A percentile compares a stretch with the other conserved stretches of the same genome.
Conservation (phyloP, 805 yeast species). For the Wickerhamomyces ciferrii region DNA sequence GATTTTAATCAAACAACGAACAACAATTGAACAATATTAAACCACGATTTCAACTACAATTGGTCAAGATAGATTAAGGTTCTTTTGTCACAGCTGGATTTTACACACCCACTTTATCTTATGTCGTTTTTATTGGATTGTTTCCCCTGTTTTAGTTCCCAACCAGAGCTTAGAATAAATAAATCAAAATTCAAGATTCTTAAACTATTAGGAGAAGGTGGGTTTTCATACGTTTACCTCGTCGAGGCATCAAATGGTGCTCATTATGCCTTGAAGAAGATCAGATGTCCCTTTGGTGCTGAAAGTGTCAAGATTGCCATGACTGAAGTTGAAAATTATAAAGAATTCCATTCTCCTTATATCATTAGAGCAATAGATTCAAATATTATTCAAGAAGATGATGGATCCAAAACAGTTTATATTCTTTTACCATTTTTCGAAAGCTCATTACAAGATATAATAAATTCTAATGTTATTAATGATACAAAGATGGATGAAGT, state of each 20-base stretch:
- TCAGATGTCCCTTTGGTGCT: constrained; percentile 82
- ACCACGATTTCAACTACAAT: too few species aligned
- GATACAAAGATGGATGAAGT: constrained; percentile 49
- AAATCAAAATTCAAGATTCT: constrained; percentile 56
- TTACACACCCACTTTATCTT: too few species aligned
- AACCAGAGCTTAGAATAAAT: constrained; percentile 60
- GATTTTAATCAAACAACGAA: too few species aligned
- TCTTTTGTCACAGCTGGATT: too few species aligned
- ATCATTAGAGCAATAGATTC: constrained; percentile 70
- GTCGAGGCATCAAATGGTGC: constrained; percentile 48
- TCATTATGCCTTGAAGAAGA: constrained; percentile 74
- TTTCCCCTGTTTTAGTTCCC: constrained; percentile 22
- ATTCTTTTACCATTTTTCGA: constrained; percentile 76
- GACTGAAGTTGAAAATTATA: constrained; percentile 73
- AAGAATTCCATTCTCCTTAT: constrained; percentile 61
- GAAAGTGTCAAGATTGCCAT: constrained; percentile 70
- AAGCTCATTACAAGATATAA: constrained; percentile 79
- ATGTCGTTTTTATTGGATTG: constrained; percentile 11
- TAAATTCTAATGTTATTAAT: constrained; percentile 57
- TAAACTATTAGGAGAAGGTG: constrained; percentile 84
- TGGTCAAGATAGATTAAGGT: constrained; percentile 1
- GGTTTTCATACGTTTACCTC: constrained; percentile 80
- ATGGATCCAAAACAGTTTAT: constrained; percentile 76
- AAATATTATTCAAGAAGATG: constrained; percentile 62
- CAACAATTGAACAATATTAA: too few species aligned